These are phyloP conservation scores for Phytophthora brassicae DNA, from an alignment of 352 stramenopile genomes.

Conservation along the genomic window DNA sequence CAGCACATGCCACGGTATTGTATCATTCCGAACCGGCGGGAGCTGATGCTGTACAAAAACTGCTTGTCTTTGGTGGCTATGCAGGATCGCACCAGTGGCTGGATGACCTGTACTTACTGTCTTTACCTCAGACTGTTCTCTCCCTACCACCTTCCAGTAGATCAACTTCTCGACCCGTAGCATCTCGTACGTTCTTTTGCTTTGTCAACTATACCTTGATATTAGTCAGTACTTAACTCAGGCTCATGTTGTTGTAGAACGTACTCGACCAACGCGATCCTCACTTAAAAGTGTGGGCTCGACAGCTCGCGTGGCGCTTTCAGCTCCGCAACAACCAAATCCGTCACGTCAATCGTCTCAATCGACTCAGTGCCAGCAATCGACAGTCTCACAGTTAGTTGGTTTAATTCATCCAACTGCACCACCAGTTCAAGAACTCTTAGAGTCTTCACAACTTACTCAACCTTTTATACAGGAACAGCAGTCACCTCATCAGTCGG, in stretches of 20 bases:
- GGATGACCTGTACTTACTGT: conserved; percentile 62
- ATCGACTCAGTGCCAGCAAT: background rate
- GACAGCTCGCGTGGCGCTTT: conserved; percentile 24
- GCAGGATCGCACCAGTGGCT: conserved; percentile 60
- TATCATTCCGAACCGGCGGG: conserved; percentile 29
- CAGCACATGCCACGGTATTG: conserved; percentile 48
- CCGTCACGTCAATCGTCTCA: conserved; percentile 17
- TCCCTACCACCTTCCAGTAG: conserved; percentile 17
- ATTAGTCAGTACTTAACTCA: conserved; percentile 4
- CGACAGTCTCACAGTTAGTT: conserved; percentile 4
- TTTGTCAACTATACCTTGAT: background rate
- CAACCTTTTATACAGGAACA: conserved; percentile 3
- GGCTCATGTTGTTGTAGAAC: conserved; percentile 17
- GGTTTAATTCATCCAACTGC: background rate
- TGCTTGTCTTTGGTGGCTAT: conserved; percentile 74
- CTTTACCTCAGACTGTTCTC: conserved; percentile 24
- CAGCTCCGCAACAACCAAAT: conserved; percentile 26
- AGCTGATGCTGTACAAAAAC: conserved; percentile 27
- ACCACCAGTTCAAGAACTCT: background rate
- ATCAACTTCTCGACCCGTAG: conserved; percentile 18
- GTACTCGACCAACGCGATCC: conserved; percentile 7
- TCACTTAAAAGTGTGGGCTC: conserved; percentile 4
- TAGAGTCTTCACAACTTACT: conserved; percentile 1
- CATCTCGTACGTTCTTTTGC: conserved; percentile 25
- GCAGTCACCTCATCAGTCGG: background rate